A percentile compares a stretch with the other conserved stretches of the same genome.
phyloP scores from a whole-genome alignment of 805 yeast species.

The Kluyveromyces lactis region DNA sequence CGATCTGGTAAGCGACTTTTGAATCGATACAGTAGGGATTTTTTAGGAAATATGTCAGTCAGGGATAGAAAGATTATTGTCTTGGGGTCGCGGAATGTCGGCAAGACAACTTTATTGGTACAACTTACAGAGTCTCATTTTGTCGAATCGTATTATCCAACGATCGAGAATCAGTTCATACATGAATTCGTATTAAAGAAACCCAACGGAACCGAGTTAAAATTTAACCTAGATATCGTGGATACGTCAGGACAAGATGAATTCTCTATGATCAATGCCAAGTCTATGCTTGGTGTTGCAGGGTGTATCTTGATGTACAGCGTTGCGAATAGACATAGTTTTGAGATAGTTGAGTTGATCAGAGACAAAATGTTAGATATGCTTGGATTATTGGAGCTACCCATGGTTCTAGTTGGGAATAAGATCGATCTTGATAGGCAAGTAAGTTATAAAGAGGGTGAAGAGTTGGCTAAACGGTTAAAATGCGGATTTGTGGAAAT shows the following conservation, averaged over 20 bases:
- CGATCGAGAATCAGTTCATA: slow-evolving; percentile 78
- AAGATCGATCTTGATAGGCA: slow-evolving; percentile 17
- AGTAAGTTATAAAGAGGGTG: slow-evolving; percentile 17
- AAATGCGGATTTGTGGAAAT: slow-evolving; percentile 22
- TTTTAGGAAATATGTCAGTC: neutral
- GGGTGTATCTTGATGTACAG: slow-evolving; percentile 80
- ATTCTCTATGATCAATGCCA: slow-evolving; percentile 70
- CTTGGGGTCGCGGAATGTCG: slow-evolving; percentile 83
- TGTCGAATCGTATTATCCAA: slow-evolving; percentile 84
- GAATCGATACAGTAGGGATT: too few relatives aligned
- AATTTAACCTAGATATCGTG: slow-evolving; percentile 52
- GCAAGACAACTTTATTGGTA: slow-evolving; percentile 77
- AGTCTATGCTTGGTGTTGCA: slow-evolving; percentile 70
- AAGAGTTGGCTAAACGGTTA: slow-evolving; percentile 9
- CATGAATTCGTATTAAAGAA: slow-evolving; percentile 61
- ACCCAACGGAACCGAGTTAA: slow-evolving; percentile 48
- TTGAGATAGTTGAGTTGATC: slow-evolving; percentile 66
- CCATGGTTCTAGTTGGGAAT: slow-evolving; percentile 53
- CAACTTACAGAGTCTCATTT: slow-evolving; percentile 84
- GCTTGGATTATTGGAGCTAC: slow-evolving; percentile 58
- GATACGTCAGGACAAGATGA: slow-evolving; percentile 96
- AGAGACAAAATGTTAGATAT: slow-evolving; percentile 78
- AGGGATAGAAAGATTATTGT: slow-evolving; percentile 60
- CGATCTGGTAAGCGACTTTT: too few relatives aligned
- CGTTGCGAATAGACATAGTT: slow-evolving; percentile 68